These are phyloP conservation scores for Alternaria gansuensis DNA, from an alignment of 2,329 filamentous ascomycete species.

Conservation along the genomic window DNA sequence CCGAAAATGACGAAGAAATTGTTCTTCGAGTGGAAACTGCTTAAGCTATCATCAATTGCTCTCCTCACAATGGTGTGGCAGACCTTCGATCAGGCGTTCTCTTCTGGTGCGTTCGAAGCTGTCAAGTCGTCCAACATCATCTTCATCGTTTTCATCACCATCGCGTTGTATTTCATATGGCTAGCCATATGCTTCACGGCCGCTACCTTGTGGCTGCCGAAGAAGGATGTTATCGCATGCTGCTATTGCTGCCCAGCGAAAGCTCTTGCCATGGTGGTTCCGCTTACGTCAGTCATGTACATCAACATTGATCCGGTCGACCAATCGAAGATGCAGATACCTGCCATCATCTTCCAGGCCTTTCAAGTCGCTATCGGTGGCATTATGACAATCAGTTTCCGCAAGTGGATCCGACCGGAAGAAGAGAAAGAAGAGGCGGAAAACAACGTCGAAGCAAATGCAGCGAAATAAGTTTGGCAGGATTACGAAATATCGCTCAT, in stretches of 20 bases:
- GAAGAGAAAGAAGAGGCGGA: conserved; percentile 58
- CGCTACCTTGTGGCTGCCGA: conserved; percentile 63
- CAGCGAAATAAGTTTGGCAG: conserved; percentile 11
- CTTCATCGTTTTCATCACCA: conserved; percentile 73
- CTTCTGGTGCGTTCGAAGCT: conserved; percentile 67
- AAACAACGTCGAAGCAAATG: conserved; percentile 27
- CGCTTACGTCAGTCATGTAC: conserved; percentile 74
- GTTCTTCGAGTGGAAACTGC: conserved; percentile 58
- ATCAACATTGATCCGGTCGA: conserved; percentile 63
- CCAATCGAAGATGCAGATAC: conserved; percentile 68
- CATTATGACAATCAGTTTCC: conserved; percentile 54
- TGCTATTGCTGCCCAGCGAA: conserved; percentile 79
- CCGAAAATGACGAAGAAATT: conserved; percentile 64
- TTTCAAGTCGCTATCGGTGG: conserved; percentile 57
- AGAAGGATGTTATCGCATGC: conserved; percentile 72
- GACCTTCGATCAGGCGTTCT: conserved; percentile 72
- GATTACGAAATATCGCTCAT: background rate
- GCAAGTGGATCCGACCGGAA: conserved; percentile 61
- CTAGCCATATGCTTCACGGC: conserved; percentile 68
- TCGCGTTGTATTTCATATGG: conserved; percentile 70
- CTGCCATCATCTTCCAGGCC: conserved; percentile 66
- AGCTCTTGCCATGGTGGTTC: conserved; percentile 74
- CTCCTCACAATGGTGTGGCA: conserved; percentile 68
- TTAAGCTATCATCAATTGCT: conserved; percentile 57
- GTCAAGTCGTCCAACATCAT: conserved; percentile 69